These are phyloP conservation scores for Cucumis sativus DNA, from an alignment of 306 rosid species.

Conservation along the genomic window DNA sequence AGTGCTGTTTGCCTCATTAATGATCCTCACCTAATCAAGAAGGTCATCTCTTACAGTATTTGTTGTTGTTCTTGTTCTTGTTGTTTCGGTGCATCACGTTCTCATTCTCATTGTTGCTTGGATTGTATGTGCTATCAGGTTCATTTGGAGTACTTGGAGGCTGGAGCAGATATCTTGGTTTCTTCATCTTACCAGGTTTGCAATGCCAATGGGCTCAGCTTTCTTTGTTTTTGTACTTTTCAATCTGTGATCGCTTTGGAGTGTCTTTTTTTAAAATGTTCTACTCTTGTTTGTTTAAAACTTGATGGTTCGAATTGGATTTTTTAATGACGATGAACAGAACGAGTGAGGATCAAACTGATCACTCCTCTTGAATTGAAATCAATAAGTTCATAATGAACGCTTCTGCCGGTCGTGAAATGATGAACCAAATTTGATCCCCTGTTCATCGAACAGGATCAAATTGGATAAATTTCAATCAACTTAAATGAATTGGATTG, in stretches of 20 bases:
- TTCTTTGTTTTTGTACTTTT: neutral
- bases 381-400: neutral
- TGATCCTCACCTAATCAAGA: conserved; percentile 47
- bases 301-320: neutral
- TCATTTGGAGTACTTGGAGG: conserved; percentile 69
- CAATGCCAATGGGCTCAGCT: neutral
- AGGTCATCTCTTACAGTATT: conserved; percentile 17
- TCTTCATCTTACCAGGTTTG: conserved; percentile 86
- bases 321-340: neutral
- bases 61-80: neutral
- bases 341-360: neutral
- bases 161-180: conserved; percentile 74
- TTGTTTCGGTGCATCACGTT: neutral
- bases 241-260: neutral
- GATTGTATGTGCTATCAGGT: conserved; percentile 27
- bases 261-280: neutral
- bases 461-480: neutral
- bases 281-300: neutral
- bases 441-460: neutral
- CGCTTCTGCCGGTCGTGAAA: neutral
- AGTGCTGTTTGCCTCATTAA: conserved; percentile 70
- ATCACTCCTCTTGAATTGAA: neutral
- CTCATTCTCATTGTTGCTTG: neutral
- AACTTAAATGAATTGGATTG: neutral
- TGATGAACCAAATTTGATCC: neutral